Evolutionary conservation across 1,139 yeast genomes (phyloP).

Genomic region (Pichia sp.): DNA sequence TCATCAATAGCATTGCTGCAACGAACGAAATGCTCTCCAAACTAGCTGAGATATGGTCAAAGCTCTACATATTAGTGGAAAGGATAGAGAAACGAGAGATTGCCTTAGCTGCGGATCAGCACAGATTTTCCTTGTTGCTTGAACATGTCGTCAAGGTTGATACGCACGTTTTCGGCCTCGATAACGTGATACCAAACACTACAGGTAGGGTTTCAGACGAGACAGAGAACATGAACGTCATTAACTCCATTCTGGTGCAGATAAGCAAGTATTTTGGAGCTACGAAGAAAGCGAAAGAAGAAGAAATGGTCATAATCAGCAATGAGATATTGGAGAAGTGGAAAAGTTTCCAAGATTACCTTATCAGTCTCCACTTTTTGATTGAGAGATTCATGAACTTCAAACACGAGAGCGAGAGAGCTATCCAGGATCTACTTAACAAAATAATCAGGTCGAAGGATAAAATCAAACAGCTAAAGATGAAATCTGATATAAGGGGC

Average conservation of each 20-base stretch:
- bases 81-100: constrained; percentile 70
- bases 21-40: constrained; percentile 20
- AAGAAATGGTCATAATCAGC: constrained; percentile 54
- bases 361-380: constrained; percentile 61
- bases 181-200: constrained; percentile 25
- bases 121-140: constrained; percentile 48
- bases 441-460: constrained; percentile 27
- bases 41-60: constrained; percentile 41
- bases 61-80: constrained; percentile 60
- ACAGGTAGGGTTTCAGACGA: constrained; percentile 21
- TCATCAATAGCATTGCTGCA: constrained; percentile 21
- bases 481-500: constrained; percentile 66
- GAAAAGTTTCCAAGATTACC: constrained; percentile 67
- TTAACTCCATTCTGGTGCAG: constrained; percentile 35
- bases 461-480: constrained; percentile 46
- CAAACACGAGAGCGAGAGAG: constrained; percentile 26
- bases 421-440: constrained; percentile 21
- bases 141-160: constrained; percentile 40
- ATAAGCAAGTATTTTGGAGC: constrained; percentile 48
- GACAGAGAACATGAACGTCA: constrained; percentile 25
- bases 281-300: constrained; percentile 48
- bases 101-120: constrained; percentile 64
- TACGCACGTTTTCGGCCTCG: constrained; percentile 45
- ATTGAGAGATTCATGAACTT: constrained; percentile 52
- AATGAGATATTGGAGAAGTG: constrained; percentile 64